Evolutionary conservation across 2,329 filamentous ascomycete genomes (phyloP).

Genomic region (Penicillium sp.): DNA sequence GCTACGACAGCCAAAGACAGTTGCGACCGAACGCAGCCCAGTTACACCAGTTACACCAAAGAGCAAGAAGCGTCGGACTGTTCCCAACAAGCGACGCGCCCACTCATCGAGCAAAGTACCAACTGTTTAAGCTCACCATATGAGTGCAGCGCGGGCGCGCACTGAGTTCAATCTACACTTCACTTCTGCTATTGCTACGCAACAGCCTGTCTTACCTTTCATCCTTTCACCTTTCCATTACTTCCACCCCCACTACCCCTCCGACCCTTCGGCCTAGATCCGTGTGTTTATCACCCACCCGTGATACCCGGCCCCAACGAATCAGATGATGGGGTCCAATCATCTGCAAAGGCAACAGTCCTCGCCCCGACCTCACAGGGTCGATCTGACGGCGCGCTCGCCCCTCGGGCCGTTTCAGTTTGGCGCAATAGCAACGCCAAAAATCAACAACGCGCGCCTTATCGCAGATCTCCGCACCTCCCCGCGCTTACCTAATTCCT

Average conservation of each 20-base stretch:
- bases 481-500: slow-evolving; percentile 28
- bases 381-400: background rate
- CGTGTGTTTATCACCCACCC: slow-evolving; percentile 3
- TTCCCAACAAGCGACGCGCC: slow-evolving; percentile 29
- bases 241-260: background rate
- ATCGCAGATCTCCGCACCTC: slow-evolving; percentile 10
- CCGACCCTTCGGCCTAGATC: background rate
- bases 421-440: background rate
- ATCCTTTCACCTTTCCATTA: background rate
- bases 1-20: slow-evolving; percentile 35
- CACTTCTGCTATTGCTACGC: slow-evolving; percentile 7
- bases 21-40: slow-evolving; percentile 24
- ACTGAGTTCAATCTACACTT: slow-evolving; percentile 8
- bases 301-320: slow-evolving; percentile 11
- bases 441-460: background rate
- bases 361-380: background rate
- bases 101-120: slow-evolving; percentile 24
- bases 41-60: slow-evolving; percentile 21
- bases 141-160: slow-evolving; percentile 23
- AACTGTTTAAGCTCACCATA: background rate
- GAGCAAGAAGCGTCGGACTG: slow-evolving; percentile 30
- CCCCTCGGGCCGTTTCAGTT: background rate
- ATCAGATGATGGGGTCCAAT: slow-evolving; percentile 8
- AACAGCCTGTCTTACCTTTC: slow-evolving; percentile 5
- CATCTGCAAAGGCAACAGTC: background rate